A percentile compares a stretch with the other conserved stretches of the same genome.
Evolutionary conservation across 106 monocot genomes (phyloP).

Genomic region (Vanilla planifolia): DNA sequence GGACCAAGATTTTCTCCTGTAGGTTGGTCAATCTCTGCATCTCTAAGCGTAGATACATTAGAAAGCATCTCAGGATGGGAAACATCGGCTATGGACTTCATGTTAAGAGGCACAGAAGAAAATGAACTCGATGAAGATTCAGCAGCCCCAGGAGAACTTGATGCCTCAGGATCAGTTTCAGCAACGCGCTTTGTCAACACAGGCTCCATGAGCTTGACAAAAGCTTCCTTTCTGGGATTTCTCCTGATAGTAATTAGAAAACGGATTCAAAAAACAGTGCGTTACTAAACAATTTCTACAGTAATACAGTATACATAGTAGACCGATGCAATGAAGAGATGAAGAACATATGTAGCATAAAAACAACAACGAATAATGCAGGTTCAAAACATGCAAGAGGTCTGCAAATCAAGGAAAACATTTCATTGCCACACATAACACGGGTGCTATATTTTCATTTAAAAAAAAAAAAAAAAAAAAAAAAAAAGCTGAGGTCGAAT

Average conservation of each 20-base stretch:
- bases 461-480: no score
- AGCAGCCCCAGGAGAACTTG: background rate
- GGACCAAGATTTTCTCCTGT: background rate
- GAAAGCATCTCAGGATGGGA: background rate
- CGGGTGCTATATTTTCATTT: no score
- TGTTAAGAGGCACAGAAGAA: background rate
- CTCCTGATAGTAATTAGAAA: conserved; percentile 31
- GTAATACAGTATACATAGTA: background rate
- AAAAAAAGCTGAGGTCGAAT: no score
- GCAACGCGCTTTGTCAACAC: conserved; percentile 4
- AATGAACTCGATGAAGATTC: background rate
- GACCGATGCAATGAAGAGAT: background rate
- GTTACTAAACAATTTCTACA: background rate
- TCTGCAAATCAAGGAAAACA: background rate
- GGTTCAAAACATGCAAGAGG: background rate
- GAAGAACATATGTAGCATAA: background rate
- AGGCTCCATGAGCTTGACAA: conserved; percentile 22
- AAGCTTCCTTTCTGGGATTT: conserved; percentile 34
- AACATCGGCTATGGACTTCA: background rate
- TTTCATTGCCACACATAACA: no score
- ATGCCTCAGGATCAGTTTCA: conserved; percentile 1
- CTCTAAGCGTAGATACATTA: conserved; percentile 8
- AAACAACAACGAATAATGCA: background rate
- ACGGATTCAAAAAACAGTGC: background rate
- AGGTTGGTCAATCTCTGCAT: conserved; percentile 16